Evolutionary conservation across 768 basidiomycete genomes (phyloP), one percentile per base, ranked within the genome.

Genomic region (Boletus patriciae): DNA sequence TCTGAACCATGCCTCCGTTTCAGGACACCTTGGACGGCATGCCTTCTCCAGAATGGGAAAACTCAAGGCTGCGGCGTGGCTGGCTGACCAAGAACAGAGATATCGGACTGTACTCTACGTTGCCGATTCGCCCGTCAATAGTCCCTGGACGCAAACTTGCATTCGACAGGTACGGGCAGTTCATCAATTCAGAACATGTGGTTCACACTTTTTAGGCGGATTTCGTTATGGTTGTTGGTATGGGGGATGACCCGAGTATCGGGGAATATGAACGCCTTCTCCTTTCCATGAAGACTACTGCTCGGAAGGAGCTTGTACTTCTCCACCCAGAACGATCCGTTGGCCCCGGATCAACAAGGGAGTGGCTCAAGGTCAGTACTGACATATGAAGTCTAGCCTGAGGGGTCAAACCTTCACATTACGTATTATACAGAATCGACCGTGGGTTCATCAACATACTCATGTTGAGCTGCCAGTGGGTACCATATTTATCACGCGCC

Each of bases 121-220:
- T 33, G 96, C 92, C 8, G 95, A 99, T 73, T 94, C 96, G 0
- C 87, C 95, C 0, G 94, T 96, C 36, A 91, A 85, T 54, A 95
- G 92, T 56, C 90, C 93, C 19, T 99, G 97, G 97, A 98, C 96
- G 31, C 90, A 98, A 73, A 98, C 94, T 1, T 98, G 95, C 70
- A 95, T 99, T 59, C 84, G 94, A 25, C 96, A 98, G 80, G 91
- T 90, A 54, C 46, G 80, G 27, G 43, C 45, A 47, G 23, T 29
- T 41, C 46, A 41, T 57, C 18, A 18, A 23, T 51, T 37, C 34
- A 11, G 43, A 37, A 25, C 54, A 54, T 15, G 54, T 57, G 46
- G 37, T 50, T 62, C 23, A 70, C 7, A 1, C 11, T 13, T 48
- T 41, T 41, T 60, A 92, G 85, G 94, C 94, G 16, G 94, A 98